Base-by-base conservation (phyloP, 2,329 filamentous ascomycete genomes). In the Penicillium hordei region DNA sequence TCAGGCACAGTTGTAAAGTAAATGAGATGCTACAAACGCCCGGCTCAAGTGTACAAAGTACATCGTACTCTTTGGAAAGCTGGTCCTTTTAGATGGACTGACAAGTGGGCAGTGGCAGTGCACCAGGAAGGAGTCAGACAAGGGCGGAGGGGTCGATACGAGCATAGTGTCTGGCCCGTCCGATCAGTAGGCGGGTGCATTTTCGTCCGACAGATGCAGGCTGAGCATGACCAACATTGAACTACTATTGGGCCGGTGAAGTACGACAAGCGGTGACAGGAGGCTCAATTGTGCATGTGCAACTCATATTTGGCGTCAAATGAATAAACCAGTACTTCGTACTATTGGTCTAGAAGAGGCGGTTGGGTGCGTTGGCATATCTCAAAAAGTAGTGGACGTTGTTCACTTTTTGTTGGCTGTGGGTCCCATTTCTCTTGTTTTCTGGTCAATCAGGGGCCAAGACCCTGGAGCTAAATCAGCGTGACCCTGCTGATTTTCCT, bases 31-130 rank as follows among this genome's bases (percentile, higher is more conserved):
- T n/a, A 38, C 19, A 46, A 25, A 29, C 7, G 10, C 17, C 9
- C 13, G 4, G 3, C 23, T 19, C 13, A 38, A 21, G 17, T 6
- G n/a, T n/a, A 43, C 8, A 21, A 33, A 33, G 31, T 25, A 43
- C 7, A 23, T 27, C 15, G 23, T 12, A 21, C 8, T 38, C 15
- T 7, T 21, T 42, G 34, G 43, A 31, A 19, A 25, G 8, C 3
- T 4, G 34, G 43, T 12, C n/a, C 27, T 38, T 57, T 53, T 53
- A 48, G n/a, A 36, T 6, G 12, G 15, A 46, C 17, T 27, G 19
- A 13, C 5, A 29, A 40, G 55, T 43, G 42, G 55, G 55, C 55
- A 53, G 43, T 57, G 55, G 55, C 55, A 53, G 43, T 57, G 55
- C 29, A 57, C 1, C 4, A 15, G 23, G 5, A n/a, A 43, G 17